A percentile compares a stretch with the other conserved stretches of the same genome.
These are phyloP conservation scores for Sarocladium brachiariae DNA, from an alignment of 2,329 filamentous ascomycete genomes.

Conservation along the genomic window DNA sequence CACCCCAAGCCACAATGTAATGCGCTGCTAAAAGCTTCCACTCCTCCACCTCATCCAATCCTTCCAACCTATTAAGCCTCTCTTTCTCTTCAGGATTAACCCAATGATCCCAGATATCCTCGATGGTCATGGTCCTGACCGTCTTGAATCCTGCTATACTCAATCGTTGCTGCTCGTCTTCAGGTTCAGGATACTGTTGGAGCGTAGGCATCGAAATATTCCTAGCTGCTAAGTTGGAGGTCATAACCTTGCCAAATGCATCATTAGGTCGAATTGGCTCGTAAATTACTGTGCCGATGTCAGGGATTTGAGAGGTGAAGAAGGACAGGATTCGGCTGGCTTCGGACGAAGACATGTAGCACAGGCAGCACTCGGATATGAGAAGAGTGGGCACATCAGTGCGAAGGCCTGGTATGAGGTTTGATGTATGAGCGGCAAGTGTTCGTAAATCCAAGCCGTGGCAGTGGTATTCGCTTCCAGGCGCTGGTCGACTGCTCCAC, in stretches of 20 bases:
- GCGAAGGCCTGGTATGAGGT: slow-evolving; percentile 38
- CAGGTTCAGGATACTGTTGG: slow-evolving; percentile 59
- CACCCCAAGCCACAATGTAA: slow-evolving; percentile 88
- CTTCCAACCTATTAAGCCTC: slow-evolving; percentile 71
- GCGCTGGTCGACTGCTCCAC: slow-evolving; percentile 35
- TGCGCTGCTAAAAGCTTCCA: slow-evolving; percentile 81
- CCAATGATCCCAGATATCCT: slow-evolving; percentile 71
- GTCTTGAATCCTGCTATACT: slow-evolving; percentile 54
- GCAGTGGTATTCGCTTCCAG: slow-evolving; percentile 41
- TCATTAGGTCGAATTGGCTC: slow-evolving; percentile 82
- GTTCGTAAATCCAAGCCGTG: slow-evolving; percentile 67
- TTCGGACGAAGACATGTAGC: slow-evolving; percentile 67
- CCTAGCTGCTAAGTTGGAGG: slow-evolving; percentile 75
- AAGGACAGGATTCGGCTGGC: slow-evolving; percentile 58
- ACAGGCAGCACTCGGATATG: slow-evolving; percentile 91
- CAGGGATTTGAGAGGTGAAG: slow-evolving; percentile 48
- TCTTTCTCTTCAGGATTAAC: slow-evolving; percentile 64
- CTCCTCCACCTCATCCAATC: slow-evolving; percentile 92
- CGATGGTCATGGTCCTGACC: slow-evolving; percentile 37
- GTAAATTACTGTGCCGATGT: slow-evolving; percentile 65
- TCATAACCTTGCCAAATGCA: slow-evolving; percentile 87
- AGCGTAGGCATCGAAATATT: slow-evolving; percentile 82
- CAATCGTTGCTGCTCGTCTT: slow-evolving; percentile 63
- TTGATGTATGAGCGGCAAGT: slow-evolving; percentile 26
- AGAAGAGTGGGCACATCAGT: slow-evolving; percentile 68